These are phyloP conservation scores for Hyaloperonospora brassicae DNA, from an alignment of 352 stramenopile genomes.

Conservation along the genomic window DNA sequence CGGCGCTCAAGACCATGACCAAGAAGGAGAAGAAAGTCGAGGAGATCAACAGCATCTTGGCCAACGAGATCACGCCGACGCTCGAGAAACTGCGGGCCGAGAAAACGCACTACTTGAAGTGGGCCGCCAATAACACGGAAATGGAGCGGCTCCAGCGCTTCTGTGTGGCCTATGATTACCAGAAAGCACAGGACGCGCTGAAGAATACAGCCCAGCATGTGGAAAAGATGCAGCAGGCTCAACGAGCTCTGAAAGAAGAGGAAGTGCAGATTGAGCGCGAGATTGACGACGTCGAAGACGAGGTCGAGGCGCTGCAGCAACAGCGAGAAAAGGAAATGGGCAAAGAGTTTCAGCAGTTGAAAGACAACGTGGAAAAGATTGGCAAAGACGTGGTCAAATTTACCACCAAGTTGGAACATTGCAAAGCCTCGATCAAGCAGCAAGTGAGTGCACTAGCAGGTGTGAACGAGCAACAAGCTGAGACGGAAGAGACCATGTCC, in stretches of 20 bases:
- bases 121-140: constrained; percentile 97
- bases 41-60: constrained; percentile 97
- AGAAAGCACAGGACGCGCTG: constrained; percentile 83
- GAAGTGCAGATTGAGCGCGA: constrained; percentile 50
- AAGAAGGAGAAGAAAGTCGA: constrained; percentile 99
- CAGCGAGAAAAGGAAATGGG: constrained; percentile 79
- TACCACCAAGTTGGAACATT: constrained; percentile 72
- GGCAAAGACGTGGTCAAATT: constrained; percentile 81
- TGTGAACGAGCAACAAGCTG: constrained; percentile 61
- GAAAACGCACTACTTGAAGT: constrained; percentile 97
- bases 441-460: constrained; percentile 51
- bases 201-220: constrained; percentile 85
- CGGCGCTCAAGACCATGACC: constrained; percentile 97
- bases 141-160: constrained; percentile 96
- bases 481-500: constrained; percentile 66
- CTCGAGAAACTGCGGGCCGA: constrained; percentile 96
- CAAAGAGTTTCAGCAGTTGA: constrained; percentile 74
- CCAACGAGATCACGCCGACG: constrained; percentile 98
- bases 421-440: constrained; percentile 59
- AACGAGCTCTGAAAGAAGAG: constrained; percentile 59
- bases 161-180: constrained; percentile 94
- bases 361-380: constrained; percentile 71
- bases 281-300: constrained; percentile 71
- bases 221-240: constrained; percentile 79
- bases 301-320: constrained; percentile 77